Conservation (phyloP, 2,329 filamentous ascomycete species). For the Fusarium sp. region DNA sequence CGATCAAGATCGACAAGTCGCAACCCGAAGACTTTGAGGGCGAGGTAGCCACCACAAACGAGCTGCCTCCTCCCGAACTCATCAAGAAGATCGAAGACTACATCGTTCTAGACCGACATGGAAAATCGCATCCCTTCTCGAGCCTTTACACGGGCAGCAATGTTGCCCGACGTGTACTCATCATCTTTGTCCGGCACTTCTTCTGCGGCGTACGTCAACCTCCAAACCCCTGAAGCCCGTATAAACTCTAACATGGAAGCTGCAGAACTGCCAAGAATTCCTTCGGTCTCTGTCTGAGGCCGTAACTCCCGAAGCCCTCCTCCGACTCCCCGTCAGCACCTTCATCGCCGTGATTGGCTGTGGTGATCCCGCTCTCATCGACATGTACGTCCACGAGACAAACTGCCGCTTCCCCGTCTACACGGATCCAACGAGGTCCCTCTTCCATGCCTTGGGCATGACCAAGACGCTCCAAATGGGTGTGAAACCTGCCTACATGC, state of each 20-base stretch:
- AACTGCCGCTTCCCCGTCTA: slow-evolving; percentile 80
- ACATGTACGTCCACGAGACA: slow-evolving; percentile 72
- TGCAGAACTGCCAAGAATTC: slow-evolving; percentile 81
- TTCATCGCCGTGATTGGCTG: slow-evolving; percentile 79
- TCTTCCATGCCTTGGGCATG: slow-evolving; percentile 79
- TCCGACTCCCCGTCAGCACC: slow-evolving; percentile 65
- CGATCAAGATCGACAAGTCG: slow-evolving; percentile 52
- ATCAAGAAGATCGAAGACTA: slow-evolving; percentile 66
- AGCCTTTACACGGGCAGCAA: slow-evolving; percentile 70
- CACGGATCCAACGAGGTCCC: slow-evolving; percentile 75
- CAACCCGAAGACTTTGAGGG: slow-evolving; percentile 67
- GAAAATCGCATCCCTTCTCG: slow-evolving; percentile 71
- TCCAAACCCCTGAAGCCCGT: neutral
- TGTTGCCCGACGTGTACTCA: slow-evolving; percentile 67
- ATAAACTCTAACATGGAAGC: slow-evolving; percentile 27
- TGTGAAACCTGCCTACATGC: slow-evolving; percentile 72
- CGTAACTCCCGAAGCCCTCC: slow-evolving; percentile 65
- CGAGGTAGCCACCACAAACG: slow-evolving; percentile 66
- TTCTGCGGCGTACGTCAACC: slow-evolving; percentile 76
- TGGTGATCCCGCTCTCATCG: slow-evolving; percentile 75
- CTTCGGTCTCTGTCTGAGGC: slow-evolving; percentile 70
- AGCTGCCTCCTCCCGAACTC: slow-evolving; percentile 62
- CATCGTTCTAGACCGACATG: slow-evolving; percentile 70
- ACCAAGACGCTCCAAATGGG: slow-evolving; percentile 72
- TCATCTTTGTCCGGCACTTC: slow-evolving; percentile 84